Conservation (phyloP, 1,284 basidiomycete species). For the Ustilago crameri region DNA sequence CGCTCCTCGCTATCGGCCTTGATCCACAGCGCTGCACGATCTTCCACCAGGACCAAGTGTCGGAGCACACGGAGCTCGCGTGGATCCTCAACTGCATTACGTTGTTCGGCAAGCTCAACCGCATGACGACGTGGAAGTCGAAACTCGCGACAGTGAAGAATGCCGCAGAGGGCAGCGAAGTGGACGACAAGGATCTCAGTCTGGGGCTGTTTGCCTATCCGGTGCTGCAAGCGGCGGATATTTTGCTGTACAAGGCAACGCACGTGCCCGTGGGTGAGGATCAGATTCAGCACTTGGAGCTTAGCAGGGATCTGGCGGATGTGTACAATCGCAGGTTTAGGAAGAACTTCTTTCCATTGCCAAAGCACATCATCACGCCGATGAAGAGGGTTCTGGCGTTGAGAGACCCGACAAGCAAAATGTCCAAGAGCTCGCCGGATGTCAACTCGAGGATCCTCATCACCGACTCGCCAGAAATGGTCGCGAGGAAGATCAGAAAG, state of each 20-base stretch:
- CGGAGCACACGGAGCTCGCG: constrained; percentile 84
- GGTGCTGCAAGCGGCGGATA: constrained; percentile 91
- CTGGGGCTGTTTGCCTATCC: constrained; percentile 91
- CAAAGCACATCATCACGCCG: constrained; percentile 79
- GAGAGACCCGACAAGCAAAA: constrained; percentile 85
- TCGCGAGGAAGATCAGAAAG: constrained; percentile 78
- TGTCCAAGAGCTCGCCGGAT: constrained; percentile 92
- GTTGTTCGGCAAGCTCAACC: constrained; percentile 80
- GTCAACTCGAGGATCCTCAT: constrained; percentile 84
- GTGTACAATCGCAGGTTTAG: constrained; percentile 77
- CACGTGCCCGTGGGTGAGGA: constrained; percentile 96
- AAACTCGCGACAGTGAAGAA: constrained; percentile 81
- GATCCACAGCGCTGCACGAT: constrained; percentile 81
- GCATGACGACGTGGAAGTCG: constrained; percentile 97
- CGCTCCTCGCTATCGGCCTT: constrained; percentile 84
- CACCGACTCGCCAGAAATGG: constrained; percentile 78
- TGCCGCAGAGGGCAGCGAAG: constrained; percentile 74
- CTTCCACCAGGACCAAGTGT: constrained; percentile 90
- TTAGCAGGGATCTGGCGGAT: constrained; percentile 84
- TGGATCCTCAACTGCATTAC: constrained; percentile 91
- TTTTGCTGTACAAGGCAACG: constrained; percentile 88
- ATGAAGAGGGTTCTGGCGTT: constrained; percentile 79
- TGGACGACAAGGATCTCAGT: constrained; percentile 83
- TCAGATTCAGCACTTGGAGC: constrained; percentile 91
- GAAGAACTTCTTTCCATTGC: constrained; percentile 77